Percentiles rank a stretch among this genome's conserved stretches.
Conservation (phyloP, 108 stramenopile genomes). For the Nannochloropsis salina region DNA sequence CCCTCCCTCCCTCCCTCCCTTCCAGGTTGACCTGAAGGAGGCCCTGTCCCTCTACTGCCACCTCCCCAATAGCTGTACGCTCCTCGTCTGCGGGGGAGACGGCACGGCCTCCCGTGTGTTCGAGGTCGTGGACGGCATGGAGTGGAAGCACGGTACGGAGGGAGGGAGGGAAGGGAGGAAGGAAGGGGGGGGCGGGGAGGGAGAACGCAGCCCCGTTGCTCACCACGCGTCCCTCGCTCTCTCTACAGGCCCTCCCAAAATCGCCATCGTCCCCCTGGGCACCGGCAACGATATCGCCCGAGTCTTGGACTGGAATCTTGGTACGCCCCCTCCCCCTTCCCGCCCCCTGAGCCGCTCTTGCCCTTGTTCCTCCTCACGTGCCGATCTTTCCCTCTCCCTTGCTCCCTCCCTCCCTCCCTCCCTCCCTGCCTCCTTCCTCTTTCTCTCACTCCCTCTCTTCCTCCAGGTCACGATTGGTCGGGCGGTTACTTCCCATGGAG, state of each 20-base stretch:
- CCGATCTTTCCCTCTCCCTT: background rate
- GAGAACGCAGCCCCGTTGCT: background rate
- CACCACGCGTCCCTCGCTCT: background rate
- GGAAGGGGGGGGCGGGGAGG: background rate
- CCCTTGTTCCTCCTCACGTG: background rate
- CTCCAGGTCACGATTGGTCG: background rate
- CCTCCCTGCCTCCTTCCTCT: background rate
- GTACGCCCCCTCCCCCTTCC: background rate
- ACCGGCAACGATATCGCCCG: background rate
- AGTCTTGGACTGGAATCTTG: background rate
- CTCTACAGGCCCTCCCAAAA: background rate
- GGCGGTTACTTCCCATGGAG: background rate
- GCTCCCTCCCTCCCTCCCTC: background rate
- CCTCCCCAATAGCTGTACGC: background rate
- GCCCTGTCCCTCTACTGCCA: slow-evolving; percentile 3
- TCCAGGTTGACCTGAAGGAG: background rate
- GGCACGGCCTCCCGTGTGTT: background rate
- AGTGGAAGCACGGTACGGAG: background rate
- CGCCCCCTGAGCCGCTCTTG: no score
- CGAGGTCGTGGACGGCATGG: background rate
- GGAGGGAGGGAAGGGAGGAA: background rate
- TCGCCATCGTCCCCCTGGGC: background rate
- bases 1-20: background rate
- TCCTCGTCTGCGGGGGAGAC: slow-evolving; percentile 2
- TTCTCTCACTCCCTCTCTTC: background rate